Conservation (phyloP, 2,329 filamentous ascomycete genomes). For the Phialophora verrucosa region DNA sequence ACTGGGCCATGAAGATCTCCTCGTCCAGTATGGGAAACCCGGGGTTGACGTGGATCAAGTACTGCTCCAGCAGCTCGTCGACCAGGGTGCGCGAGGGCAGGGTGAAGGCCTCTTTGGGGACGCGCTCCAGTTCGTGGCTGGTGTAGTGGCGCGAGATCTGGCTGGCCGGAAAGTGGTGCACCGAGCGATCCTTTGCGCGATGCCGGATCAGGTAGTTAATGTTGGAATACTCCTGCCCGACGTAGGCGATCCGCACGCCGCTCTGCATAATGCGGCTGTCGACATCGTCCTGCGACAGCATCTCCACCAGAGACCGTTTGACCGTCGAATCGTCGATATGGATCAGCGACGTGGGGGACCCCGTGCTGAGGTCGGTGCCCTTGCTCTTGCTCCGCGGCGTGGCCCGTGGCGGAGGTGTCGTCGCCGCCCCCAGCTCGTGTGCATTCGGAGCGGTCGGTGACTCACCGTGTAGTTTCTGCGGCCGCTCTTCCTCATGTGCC, state of each 20-base stretch:
- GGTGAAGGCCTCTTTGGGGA: constrained; percentile 11
- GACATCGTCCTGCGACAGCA: constrained; percentile 15
- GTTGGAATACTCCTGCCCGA: constrained; percentile 17
- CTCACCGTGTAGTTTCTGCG: too few species aligned
- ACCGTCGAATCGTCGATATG: constrained; percentile 10
- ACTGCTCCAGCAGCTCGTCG: constrained; percentile 57
- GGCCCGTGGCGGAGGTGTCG: too few species aligned
- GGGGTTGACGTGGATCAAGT: constrained; percentile 58
- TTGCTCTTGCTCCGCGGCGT: too few species aligned
- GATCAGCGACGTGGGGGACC: not conserved
- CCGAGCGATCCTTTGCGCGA: constrained; percentile 5
- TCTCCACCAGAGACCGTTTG: constrained; percentile 16
- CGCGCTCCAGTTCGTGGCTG: not conserved
- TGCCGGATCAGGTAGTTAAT: constrained; percentile 18
- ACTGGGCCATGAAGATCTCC: constrained; percentile 59
- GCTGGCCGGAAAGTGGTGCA: constrained; percentile 10
- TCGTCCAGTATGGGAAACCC: constrained; percentile 61
- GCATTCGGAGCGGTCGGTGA: too few species aligned
- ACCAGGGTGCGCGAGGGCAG: constrained; percentile 13
- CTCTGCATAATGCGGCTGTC: constrained; percentile 15
- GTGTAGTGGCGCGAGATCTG: constrained; percentile 1
- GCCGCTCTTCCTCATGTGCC: too few species aligned
- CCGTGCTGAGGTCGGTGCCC: too few species aligned
- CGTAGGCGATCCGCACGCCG: constrained; percentile 9
- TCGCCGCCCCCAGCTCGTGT: too few species aligned